Base-by-base conservation (phyloP, 2,329 filamentous ascomycete genomes). In the Pseudogymnoascus sp. region DNA sequence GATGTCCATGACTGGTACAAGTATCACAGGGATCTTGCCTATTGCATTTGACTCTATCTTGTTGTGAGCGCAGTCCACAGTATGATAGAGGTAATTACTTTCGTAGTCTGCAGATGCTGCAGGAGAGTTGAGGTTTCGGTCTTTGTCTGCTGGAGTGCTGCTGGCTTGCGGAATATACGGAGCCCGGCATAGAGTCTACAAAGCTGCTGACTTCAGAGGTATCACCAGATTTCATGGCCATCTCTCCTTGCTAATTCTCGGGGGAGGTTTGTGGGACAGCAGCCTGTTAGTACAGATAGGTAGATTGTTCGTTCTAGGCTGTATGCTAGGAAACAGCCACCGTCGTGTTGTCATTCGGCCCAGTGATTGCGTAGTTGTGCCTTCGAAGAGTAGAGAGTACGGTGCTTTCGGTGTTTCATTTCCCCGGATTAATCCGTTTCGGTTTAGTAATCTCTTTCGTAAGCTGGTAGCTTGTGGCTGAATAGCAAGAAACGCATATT, bases 21-120 rank as follows among this genome's bases (percentile, higher is more conserved):
- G 83, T 81, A 15, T 75, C 69, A 70, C 82, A 85, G 53, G 82
- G 82, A 40, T 76, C 70, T 3, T 72, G 71, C 40, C 83, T 78
- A 70, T 85, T 81, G 70, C 83, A 85, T 68, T 83, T 84, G 37
- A 72, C 61, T 66, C 69, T 72, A 53, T 4, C 10, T n/a, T 37
- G 4, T 46, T 23, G 56, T 40, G 17, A 56, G 29, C 13, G 23
- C 29, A n/a, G 19, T 19, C 33, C 23, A 26, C 5, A 56, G 31
- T 17, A 56, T 29, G 10, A 15, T 40, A 11, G 13, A 21, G 11
- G 23, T 15, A 62, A 67, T 59, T 63, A 71, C 69, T 71, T 71
- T 33, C 69, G 61, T 35, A 63, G 64, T 56, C 69, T 68, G 53
- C 70, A 71, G 44, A 70, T 65, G 9, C 65, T 70, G 64, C 69